Evolutionary conservation across 495 filamentous ascomycete genomes (phyloP).

Genomic region (Friedmanniomyces simplex): DNA sequence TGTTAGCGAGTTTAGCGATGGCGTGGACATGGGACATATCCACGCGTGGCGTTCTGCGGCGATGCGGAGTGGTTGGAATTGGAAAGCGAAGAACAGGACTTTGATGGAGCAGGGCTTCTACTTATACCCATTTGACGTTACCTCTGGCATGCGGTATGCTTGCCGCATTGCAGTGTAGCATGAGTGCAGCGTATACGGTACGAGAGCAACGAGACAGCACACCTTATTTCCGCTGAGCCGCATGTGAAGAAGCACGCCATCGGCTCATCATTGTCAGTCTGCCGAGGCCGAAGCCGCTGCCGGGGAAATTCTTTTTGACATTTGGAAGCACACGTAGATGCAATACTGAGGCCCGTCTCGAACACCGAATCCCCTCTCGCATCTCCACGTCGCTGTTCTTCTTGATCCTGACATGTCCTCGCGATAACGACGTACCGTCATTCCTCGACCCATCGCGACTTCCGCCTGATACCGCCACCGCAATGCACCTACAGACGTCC

Average conservation of each 20-base stretch:
- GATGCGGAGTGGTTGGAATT: too few species aligned
- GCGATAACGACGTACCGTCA: background rate
- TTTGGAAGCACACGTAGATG: background rate
- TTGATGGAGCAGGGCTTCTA: background rate
- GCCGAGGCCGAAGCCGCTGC: background rate
- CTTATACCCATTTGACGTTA: background rate
- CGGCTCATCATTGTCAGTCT: background rate
- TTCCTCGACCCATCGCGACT: background rate
- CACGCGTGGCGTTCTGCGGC: background rate
- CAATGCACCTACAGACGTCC: slow-evolving; percentile 18
- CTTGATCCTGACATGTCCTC: background rate
- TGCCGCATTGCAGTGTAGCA: background rate
- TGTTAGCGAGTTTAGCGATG: background rate
- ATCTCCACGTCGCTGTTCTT: background rate
- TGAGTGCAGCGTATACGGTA: background rate
- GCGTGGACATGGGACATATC: background rate
- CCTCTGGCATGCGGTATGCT: background rate
- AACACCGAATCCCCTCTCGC: too few species aligned
- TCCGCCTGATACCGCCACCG: background rate
- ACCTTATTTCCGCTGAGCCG: background rate
- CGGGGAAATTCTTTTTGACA: background rate
- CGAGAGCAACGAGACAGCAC: too few species aligned
- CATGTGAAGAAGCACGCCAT: background rate
- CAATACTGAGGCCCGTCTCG: background rate
- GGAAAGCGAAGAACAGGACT: background rate